Evolutionary conservation across 2,329 filamentous ascomycete genomes (phyloP), one percentile per base, ranked within the genome.

Genomic region (Exophiala mesophila): DNA sequence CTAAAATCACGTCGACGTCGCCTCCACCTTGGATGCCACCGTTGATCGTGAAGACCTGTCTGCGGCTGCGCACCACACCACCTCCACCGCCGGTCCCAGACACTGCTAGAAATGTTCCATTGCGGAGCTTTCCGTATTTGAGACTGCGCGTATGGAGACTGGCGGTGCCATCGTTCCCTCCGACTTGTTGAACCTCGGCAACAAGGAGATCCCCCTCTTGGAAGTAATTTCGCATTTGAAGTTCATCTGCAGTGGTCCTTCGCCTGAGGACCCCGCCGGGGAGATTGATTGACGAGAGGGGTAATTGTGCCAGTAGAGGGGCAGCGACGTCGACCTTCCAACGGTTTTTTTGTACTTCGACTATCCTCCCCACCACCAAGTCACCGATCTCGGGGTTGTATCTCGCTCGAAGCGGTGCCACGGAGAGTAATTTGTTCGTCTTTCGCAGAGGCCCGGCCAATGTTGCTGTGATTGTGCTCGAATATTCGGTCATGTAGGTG

Each of bases 171-270:
- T 97, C 90, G 44, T 80, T 76, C 63, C 88, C 87, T 23, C 52
- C 44, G 41, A 98, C 72, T 55, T 80, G 79, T 73, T 98, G 92
- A 41, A 98, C 92, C 68, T 98, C 92, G 1, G 92, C 92, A 13
- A 97, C 86, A 12, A 98, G 71, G 39, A 98, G 69, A 62, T 98
- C 92, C 9, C 92, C 92, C 66, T 98, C 92, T 41, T 84, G 82
- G 69, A 98, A 97, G 67, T 96, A 98, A n/a, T 82, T 87, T 37
- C 92, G 80, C 65, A 98, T 97, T 67, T 97, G 92, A 57, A 98
- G 74, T 70, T 97, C 92, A 64, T 98, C 92, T 12, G 92, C 94
- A 59, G 90, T 89, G 19, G 92, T 98, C 53, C 92, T 77, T 61
- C 90, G 85, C 45, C 92, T 80, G 57, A 96, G 73, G 52, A 95